Base-by-base conservation (phyloP, 495 filamentous ascomycete genomes). In the Lichenothelia convexa region DNA sequence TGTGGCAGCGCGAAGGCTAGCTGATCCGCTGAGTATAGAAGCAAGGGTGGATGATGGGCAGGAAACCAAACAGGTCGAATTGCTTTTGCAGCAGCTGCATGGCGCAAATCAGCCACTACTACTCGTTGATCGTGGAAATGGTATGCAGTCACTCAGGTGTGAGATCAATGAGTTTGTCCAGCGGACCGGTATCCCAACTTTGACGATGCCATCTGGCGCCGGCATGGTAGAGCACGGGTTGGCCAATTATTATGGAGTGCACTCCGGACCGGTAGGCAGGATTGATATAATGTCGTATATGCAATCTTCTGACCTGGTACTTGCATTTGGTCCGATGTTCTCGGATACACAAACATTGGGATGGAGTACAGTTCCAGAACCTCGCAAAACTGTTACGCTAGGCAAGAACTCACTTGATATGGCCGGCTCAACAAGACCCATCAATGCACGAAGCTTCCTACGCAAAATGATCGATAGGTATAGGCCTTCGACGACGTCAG, bases 161-260 rank as follows among this genome's bases (percentile, higher is more conserved):
- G 87, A 93, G 51, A 72, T 82, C 8, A 73, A 77, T 35, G 71
- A 75, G 21, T 60, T 95, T n/a, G 60, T 93, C 23, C 64, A 77
- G 30, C 80, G 73, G 48, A 80, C 82, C 1, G 62, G 71, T 6
- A 56, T 93, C 7, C 86, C 84, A 5, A 78, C 77, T 0, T 93
- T 89, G 54, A 81, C 89, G 15, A 73, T 83, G 0, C 86, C 86
- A 1, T 91, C 92, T 83, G 84, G 87, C 40, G 93, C 93, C 56
- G 73, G 86, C 29, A 81, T 78, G 5, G 71, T 93, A 34, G 66
- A 93, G 41, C 85, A 95, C 51, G 71, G 68, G 1, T 62, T 74
- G 35, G 62, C 70, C 7, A 75, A 67, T 40, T 94, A 79, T 47
- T 80, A 81, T 15, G 86, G 86, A 32, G 83, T 93, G 2, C 93